Percentiles rank a stretch among this genome's conserved stretches.
Conservation (phyloP, 257 asterid species). For the Nicotiana tabacum region DNA sequence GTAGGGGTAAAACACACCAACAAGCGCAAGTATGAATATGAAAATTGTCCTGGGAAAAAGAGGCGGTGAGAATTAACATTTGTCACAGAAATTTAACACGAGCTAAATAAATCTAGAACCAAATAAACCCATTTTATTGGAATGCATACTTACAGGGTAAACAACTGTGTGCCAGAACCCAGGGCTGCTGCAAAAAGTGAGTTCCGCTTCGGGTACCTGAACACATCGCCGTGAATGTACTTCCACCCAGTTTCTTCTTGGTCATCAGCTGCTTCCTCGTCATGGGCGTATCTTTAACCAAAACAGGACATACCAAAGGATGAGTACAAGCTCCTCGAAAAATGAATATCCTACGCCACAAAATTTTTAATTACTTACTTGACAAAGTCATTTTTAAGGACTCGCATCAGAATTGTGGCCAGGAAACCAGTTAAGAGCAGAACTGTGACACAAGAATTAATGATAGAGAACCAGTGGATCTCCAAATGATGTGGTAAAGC, state of each 20-base stretch:
- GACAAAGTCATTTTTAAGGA: constrained; percentile 30
- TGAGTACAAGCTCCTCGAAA: not conserved
- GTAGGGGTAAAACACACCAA: constrained; percentile 33
- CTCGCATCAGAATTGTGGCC: constrained; percentile 26
- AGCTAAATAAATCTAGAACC: not conserved
- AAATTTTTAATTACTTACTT: constrained; percentile 14
- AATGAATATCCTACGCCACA: not conserved
- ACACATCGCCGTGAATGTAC: constrained; percentile 32
- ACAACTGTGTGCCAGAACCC: constrained; percentile 30
- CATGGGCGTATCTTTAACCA: constrained; percentile 29
- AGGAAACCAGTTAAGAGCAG: constrained; percentile 28
- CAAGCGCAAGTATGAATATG: constrained; percentile 27
- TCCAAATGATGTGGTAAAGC: constrained; percentile 29
- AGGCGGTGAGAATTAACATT: not conserved
- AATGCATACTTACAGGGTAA: constrained; percentile 22
- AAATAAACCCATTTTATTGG: not conserved
- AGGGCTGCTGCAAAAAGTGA: constrained; percentile 29
- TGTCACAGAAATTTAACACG: not conserved
- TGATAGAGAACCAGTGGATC: constrained; percentile 34
- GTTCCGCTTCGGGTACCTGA: constrained; percentile 26
- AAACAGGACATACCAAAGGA: not conserved
- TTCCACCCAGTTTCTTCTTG: constrained; percentile 38
- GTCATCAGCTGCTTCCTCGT: constrained; percentile 30
- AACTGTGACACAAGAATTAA: constrained; percentile 32
- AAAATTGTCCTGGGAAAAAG: constrained; percentile 21